Evolutionary conservation across 1,284 basidiomycete genomes (phyloP).

Genomic region (Cryptococcus sp.): DNA sequence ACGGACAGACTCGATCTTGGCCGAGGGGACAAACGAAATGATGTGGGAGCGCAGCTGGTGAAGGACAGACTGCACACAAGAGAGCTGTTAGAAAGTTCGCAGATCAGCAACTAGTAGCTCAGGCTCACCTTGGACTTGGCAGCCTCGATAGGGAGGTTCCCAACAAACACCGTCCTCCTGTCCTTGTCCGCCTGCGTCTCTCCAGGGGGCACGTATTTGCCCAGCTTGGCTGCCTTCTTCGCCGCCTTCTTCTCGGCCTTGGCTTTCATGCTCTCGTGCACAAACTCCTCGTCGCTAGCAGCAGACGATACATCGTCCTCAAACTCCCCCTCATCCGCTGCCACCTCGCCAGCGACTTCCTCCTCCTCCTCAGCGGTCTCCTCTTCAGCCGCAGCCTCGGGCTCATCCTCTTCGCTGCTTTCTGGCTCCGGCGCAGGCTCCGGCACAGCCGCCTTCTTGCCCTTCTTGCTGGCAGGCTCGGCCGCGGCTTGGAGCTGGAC

Average conservation of each 20-base stretch:
- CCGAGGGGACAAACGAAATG: constrained; percentile 61
- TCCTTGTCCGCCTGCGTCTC: constrained; percentile 70
- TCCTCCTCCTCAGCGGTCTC: constrained; percentile 22
- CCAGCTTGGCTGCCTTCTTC: constrained; percentile 24
- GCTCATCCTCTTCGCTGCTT: constrained; percentile 14
- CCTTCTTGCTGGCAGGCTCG: constrained; percentile 13
- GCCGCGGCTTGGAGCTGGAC: constrained; percentile 2
- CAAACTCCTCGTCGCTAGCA: constrained; percentile 29
- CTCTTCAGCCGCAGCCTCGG: constrained; percentile 15
- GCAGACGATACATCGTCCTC: constrained; percentile 27
- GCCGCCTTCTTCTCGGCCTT: constrained; percentile 22
- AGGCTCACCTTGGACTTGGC: constrained; percentile 67
- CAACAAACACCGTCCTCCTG: constrained; percentile 85
- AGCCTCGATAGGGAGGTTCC: constrained; percentile 76
- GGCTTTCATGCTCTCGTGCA: constrained; percentile 48
- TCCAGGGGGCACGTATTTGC: constrained; percentile 57
- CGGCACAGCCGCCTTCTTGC: constrained; percentile 14
- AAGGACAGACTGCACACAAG: constrained; percentile 15
- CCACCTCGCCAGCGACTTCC: constrained; percentile 26
- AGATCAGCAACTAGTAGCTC: too few relatives aligned
- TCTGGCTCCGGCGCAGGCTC: constrained; percentile 2
- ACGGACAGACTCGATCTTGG: constrained; percentile 82
- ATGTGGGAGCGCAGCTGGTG: constrained; percentile 72
- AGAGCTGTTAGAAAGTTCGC: constrained; percentile 36
- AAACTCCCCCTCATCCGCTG: constrained; percentile 27